Percentiles rank a stretch among this genome's conserved stretches.
These are phyloP conservation scores for Naegleria gruberi DNA, from an alignment of 208 protist genomes.

Conservation along the genomic window DNA sequence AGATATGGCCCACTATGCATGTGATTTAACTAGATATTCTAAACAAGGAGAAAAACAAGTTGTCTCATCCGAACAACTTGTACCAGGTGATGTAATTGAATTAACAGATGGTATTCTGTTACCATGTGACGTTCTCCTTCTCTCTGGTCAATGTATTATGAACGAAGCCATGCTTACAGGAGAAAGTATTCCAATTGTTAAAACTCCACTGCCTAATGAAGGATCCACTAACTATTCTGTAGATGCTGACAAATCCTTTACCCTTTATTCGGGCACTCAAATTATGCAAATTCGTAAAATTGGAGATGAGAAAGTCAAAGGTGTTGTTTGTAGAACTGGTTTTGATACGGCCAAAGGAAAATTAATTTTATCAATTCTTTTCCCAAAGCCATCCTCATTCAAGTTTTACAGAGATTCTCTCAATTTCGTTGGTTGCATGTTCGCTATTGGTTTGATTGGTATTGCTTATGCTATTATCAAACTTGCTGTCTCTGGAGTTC, in stretches of 20 bases:
- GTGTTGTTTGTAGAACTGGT: constrained; percentile 39
- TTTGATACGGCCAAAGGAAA: constrained; percentile 52
- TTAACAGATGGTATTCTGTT: constrained; percentile 8
- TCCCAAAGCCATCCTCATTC: constrained; percentile 46
- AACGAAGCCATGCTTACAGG: constrained; percentile 55
- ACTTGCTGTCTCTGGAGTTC: neutral
- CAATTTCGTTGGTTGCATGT: constrained; percentile 44
- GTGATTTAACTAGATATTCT: neutral
- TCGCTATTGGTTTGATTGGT: constrained; percentile 33
- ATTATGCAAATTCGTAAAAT: constrained; percentile 27
- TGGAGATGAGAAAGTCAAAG: neutral
- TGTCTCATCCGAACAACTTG: neutral
- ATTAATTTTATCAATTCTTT: constrained; percentile 44
- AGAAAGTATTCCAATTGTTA: constrained; percentile 46
- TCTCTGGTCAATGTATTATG: constrained; percentile 40
- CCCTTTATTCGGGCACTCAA: constrained; percentile 42
- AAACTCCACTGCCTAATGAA: constrained; percentile 34
- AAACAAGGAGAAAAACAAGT: neutral
- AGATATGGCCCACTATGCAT: neutral
- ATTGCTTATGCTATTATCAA: constrained; percentile 11
- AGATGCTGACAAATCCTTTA: neutral
- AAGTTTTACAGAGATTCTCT: constrained; percentile 49
- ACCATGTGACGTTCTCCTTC: constrained; percentile 48
- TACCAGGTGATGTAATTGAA: constrained; percentile 24
- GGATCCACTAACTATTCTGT: neutral